phyloP scores from a whole-genome alignment of 208 protist genomes.

The Wallacemonas sp. region DNA sequence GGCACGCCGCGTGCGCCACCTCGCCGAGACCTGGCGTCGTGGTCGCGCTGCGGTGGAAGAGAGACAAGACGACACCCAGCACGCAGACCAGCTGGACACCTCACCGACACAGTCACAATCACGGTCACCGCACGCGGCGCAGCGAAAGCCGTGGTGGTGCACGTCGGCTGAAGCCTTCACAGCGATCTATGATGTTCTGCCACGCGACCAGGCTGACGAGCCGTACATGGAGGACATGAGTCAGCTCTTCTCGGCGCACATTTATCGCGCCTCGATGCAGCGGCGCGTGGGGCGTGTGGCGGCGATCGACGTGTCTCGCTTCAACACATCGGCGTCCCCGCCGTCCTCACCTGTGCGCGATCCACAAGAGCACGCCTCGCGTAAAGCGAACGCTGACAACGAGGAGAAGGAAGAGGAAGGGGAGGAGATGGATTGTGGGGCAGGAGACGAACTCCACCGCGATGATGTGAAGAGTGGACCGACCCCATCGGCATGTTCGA shows the following conservation, averaged over 20 bases:
- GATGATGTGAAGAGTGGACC: no score
- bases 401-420: not conserved
- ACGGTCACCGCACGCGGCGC: no score
- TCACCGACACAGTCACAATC: no score
- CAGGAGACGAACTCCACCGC: not conserved
- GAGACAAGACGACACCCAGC: not conserved
- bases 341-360: not conserved
- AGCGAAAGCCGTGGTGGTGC: constrained; percentile 8
- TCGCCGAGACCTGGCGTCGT: constrained; percentile 25
- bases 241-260: constrained; percentile 5
- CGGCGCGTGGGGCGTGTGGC: not conserved
- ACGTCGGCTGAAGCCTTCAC: not conserved
- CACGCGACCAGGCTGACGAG: constrained; percentile 7
- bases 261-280: not conserved
- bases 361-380: not conserved
- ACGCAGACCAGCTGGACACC: no score
- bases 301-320: not conserved
- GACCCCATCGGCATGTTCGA: no score
- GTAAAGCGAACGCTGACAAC: not conserved
- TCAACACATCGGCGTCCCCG: not conserved
- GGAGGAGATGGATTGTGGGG: not conserved
- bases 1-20: constrained; percentile 28
- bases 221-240: not conserved
- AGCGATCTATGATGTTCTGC: constrained; percentile 5
- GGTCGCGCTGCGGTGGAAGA: constrained; percentile 14